Percentiles rank a stretch among this genome's conserved stretches.
Conservation (phyloP, 148 eudicot genomes). For the Fagopyrum esculentum region DNA sequence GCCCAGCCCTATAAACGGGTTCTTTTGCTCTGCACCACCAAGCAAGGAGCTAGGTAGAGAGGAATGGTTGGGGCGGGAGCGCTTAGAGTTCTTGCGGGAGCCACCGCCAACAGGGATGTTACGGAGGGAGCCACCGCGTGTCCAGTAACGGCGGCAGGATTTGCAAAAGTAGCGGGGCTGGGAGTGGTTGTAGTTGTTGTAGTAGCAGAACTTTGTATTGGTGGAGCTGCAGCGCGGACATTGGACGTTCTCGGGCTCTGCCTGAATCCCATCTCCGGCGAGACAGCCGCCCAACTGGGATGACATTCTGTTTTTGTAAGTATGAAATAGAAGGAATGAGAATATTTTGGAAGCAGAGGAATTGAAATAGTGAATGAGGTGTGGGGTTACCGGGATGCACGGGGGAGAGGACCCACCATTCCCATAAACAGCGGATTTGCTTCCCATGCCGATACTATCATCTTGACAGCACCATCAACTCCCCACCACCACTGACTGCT, state of each 20-base stretch:
- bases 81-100: constrained; percentile 9
- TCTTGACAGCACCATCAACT: constrained; percentile 8
- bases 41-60: background rate
- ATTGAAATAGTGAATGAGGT: background rate
- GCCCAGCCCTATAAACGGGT: background rate
- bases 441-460: constrained; percentile 9
- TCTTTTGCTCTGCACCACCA: background rate
- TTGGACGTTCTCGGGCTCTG: constrained; percentile 2
- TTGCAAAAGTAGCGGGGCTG: constrained; percentile 11
- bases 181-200: constrained; percentile 6
- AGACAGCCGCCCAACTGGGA: background rate
- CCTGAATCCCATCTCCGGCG: background rate
- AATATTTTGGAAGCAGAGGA: background rate
- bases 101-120: constrained; percentile 13
- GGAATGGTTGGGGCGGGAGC: background rate
- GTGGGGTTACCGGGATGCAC: constrained; percentile 11
- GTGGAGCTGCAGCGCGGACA: constrained; percentile 8
- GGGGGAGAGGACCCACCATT: background rate
- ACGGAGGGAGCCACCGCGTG: constrained; percentile 10
- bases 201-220: constrained; percentile 12
- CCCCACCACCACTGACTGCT: background rate
- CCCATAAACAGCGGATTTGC: constrained; percentile 8
- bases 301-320: background rate
- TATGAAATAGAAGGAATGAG: background rate
- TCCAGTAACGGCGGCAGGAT: constrained; percentile 11